Evolutionary conservation across 106 monocot genomes (phyloP).

Genomic region (Dioscorea dumetorum): DNA sequence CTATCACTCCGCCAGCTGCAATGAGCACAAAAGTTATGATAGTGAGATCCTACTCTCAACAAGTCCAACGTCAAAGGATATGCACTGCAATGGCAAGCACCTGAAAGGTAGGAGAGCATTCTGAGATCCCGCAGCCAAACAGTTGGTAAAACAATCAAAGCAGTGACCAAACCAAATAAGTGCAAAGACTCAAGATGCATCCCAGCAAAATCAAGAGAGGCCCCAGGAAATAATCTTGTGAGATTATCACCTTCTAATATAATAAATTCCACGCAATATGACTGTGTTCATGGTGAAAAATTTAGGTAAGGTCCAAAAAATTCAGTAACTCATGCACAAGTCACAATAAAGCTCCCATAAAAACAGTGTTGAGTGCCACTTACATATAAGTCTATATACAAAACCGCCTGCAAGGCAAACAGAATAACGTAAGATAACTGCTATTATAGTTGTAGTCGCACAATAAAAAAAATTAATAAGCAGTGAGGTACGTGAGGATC

Average conservation of each 20-base stretch:
- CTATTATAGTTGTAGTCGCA: neutral
- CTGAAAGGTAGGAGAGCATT: conserved; percentile 81
- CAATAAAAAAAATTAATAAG: too few species aligned
- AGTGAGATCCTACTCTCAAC: neutral
- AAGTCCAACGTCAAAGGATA: neutral
- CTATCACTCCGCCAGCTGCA: conserved; percentile 81
- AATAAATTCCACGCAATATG: conserved; percentile 95
- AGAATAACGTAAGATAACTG: conserved; percentile 5
- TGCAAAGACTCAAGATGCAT: conserved; percentile 67
- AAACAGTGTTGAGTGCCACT: conserved; percentile 19
- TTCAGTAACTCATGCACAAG: neutral
- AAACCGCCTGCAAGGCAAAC: conserved; percentile 52
- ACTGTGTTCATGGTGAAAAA: conserved; percentile 36
- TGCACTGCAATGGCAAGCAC: conserved; percentile 14
- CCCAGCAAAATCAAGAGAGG: conserved; percentile 44
- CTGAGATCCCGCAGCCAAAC: conserved; percentile 76
- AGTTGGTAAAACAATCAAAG: conserved; percentile 77
- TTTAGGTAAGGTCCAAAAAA: neutral
- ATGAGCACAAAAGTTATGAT: neutral
- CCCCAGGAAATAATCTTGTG: conserved; percentile 64
- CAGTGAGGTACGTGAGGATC: too few species aligned
- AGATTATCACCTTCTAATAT: conserved; percentile 96
- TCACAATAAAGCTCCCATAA: neutral
- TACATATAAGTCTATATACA: conserved; percentile 95
- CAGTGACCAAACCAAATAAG: conserved; percentile 71